Percentiles rank a stretch among this genome's conserved stretches.
Evolutionary conservation across 805 yeast species (phyloP).

Genomic region (Maudiozyma serrabonitensis): DNA sequence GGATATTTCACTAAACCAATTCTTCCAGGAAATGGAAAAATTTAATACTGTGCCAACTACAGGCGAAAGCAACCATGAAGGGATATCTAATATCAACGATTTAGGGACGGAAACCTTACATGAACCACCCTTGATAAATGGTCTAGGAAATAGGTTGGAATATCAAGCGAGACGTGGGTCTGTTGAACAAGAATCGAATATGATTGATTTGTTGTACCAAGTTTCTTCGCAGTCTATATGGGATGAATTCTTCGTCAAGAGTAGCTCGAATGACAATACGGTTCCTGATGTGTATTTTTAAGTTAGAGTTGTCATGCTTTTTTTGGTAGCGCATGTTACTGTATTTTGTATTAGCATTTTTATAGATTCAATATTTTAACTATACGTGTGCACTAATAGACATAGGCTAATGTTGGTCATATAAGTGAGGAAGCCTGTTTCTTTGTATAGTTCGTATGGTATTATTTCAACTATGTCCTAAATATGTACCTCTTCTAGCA

Average conservation of each 20-base stretch:
- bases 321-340: background rate
- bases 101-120: background rate
- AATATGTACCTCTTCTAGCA: too few relatives aligned
- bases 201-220: constrained; percentile 53
- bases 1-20: constrained; percentile 31
- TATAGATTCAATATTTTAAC: too few relatives aligned
- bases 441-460: too few relatives aligned
- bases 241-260: constrained; percentile 34
- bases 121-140: background rate
- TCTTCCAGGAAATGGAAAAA: constrained; percentile 40
- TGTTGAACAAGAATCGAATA: constrained; percentile 19
- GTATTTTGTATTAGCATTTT: background rate
- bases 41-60: constrained; percentile 1
- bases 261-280: background rate
- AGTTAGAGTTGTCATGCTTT: background rate
- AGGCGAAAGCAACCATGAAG: too few relatives aligned
- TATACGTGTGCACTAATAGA: too few relatives aligned
- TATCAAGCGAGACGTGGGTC: background rate
- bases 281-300: background rate
- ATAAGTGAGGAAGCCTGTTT: too few relatives aligned
- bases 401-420: too few relatives aligned
- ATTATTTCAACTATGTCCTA: too few relatives aligned
- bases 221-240: constrained; percentile 58
- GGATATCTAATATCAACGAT: background rate
- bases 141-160: background rate